Base-by-base conservation (phyloP, 1,284 basidiomycete genomes). In the Rhodofomes roseus region DNA sequence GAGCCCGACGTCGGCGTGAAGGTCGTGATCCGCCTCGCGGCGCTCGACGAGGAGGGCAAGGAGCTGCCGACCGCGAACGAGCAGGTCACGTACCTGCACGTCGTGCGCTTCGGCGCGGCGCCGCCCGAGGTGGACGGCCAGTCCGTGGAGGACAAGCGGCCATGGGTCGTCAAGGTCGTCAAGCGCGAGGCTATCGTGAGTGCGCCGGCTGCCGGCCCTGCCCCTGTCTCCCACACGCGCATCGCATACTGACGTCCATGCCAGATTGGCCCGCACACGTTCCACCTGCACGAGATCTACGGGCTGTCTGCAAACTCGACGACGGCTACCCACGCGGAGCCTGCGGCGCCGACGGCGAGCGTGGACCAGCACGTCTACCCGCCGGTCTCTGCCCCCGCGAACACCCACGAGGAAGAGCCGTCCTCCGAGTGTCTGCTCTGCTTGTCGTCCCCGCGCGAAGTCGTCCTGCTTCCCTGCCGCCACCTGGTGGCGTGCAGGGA, bases 401-500 rank as follows among this genome's bases (percentile, higher is more conserved):
- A 66, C 37, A 61, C 62, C 56, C 77, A 79, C 0, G 89, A 93
- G 44, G 89, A 91, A 16, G 89, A 90, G 27, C 85, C 88, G 2
- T 89, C 87, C 16, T 90, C 91, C 50, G 93, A 96, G 70, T 96
- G 94, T 74, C 85, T 96, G 16, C 80, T 96, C 37, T 96, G 94
- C 68, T 81, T 96, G 34, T 92, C 89, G 2, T 85, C 88, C 0
- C 89, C 93, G 1, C 82, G 93, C 51, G 93, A 95, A 71, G 94
- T 96, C 37, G 91, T 96, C 2, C 82, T 96, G 5, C 81, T 96
- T 5, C 94, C 93, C 0, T 96, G 94, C 71, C 79, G 93, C 57
- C 94, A 96, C 73, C 81, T 96, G 29, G 93, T 96, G 57, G 94
- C 94, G 6, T 96, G 94, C 76, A 86, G 91, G 65, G 93, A 95